Evolutionary conservation across 2,329 filamentous ascomycete genomes (phyloP).

Genomic region (Grosmannia serpens): DNA sequence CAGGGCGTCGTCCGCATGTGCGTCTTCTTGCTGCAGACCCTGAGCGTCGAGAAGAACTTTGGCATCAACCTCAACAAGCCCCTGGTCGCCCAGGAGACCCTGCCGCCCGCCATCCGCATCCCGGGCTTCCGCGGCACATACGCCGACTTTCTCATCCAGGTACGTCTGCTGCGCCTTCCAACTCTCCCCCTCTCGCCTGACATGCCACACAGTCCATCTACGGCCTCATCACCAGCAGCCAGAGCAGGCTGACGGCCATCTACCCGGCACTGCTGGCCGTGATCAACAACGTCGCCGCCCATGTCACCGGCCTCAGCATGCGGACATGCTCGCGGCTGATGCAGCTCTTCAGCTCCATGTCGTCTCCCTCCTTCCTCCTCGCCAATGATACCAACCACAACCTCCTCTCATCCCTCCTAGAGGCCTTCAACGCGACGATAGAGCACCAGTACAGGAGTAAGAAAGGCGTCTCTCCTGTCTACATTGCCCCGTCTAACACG

Average conservation of each 20-base stretch:
- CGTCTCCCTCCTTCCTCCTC: conserved; percentile 80
- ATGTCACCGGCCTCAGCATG: conserved; percentile 64
- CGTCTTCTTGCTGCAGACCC: conserved; percentile 87
- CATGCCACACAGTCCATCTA: conserved; percentile 81
- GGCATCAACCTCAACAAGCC: conserved; percentile 79
- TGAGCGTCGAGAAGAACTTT: conserved; percentile 88
- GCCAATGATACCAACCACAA: conserved; percentile 85
- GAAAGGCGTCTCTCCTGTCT: conserved; percentile 14
- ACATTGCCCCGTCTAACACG: not conserved
- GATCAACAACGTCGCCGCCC: conserved; percentile 84
- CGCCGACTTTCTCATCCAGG: conserved; percentile 85
- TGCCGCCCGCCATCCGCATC: conserved; percentile 72
- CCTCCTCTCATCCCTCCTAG: conserved; percentile 69
- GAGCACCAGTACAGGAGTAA: conserved; percentile 76
- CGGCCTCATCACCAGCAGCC: conserved; percentile 78
- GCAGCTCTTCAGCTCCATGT: conserved; percentile 85
- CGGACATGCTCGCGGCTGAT: conserved; percentile 71
- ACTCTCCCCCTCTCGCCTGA: too few relatives aligned
- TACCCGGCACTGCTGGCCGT: conserved; percentile 88
- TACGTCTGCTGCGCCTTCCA: conserved; percentile 29
- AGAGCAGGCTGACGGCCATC: conserved; percentile 79
- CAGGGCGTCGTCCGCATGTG: conserved; percentile 95
- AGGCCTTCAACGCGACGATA: conserved; percentile 79
- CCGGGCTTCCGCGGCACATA: conserved; percentile 80
- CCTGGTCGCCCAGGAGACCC: conserved; percentile 79